phyloP scores from a whole-genome alignment of 2,329 filamentous ascomycete genomes.

The Sporothrix brunneoviolacea region DNA sequence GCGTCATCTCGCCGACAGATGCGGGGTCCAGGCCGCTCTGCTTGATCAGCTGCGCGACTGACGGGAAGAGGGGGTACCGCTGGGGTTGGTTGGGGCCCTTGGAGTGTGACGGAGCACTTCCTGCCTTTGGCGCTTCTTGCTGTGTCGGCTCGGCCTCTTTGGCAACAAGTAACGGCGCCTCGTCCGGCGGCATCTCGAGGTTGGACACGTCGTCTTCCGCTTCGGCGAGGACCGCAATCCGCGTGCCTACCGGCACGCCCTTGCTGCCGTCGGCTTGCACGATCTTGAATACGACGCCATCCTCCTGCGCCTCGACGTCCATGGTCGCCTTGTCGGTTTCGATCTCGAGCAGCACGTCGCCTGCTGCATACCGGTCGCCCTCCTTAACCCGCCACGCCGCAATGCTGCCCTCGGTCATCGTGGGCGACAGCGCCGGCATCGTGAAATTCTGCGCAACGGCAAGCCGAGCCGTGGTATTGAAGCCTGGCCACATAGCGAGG shows the following conservation, averaged over 20 bases:
- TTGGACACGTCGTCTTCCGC: conserved; percentile 68
- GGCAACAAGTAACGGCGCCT: conserved; percentile 29
- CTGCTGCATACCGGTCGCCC: conserved; percentile 72
- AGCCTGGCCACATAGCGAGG: conserved; percentile 39
- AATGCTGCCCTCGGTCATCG: conserved; percentile 92
- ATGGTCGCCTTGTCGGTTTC: conserved; percentile 93
- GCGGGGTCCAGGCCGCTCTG: conserved; percentile 64
- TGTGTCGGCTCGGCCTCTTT: conserved; percentile 13
- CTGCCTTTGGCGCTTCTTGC: not conserved
- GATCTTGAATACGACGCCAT: conserved; percentile 81
- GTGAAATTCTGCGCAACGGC: conserved; percentile 79
- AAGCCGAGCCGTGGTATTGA: conserved; percentile 54
- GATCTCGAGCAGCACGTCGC: conserved; percentile 84
- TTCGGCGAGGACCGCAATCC: conserved; percentile 80
- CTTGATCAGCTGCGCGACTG: conserved; percentile 75
- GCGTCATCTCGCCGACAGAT: conserved; percentile 72
- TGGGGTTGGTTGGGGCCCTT: conserved; percentile 25
- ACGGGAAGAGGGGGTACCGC: conserved; percentile 67
- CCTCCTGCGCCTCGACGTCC: conserved; percentile 90
- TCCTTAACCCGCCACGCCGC: conserved; percentile 80
- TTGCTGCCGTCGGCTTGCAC: conserved; percentile 67
- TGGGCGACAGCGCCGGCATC: conserved; percentile 86
- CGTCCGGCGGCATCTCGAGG: conserved; percentile 69
- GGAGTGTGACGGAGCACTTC: not conserved
- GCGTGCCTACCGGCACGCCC: conserved; percentile 66